Evolutionary conservation across 1,284 basidiomycete genomes (phyloP).

Genomic region (Sutorius eximius): DNA sequence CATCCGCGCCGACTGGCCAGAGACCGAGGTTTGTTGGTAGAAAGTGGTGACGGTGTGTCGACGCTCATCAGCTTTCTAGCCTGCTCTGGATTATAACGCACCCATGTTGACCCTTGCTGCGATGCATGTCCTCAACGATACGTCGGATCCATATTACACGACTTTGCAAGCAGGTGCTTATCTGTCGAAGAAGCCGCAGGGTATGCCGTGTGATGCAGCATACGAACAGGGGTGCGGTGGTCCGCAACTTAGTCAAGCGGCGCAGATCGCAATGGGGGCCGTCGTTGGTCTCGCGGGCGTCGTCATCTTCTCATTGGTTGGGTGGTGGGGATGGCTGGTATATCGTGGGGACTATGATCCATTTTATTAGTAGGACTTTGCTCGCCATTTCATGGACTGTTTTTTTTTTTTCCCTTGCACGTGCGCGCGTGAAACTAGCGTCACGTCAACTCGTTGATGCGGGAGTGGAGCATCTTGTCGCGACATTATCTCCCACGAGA

Average conservation of each 20-base stretch:
- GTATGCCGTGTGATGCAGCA: slow-evolving; percentile 74
- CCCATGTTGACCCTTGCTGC: slow-evolving; percentile 82
- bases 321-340: slow-evolving; percentile 42
- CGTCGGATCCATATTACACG: slow-evolving; percentile 80
- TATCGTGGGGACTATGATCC: slow-evolving; percentile 27
- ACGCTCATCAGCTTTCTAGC: slow-evolving; percentile 40
- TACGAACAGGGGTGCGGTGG: slow-evolving; percentile 54
- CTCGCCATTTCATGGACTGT: neutral
- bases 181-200: slow-evolving; percentile 58
- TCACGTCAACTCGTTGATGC: neutral
- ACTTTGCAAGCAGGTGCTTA: slow-evolving; percentile 66
- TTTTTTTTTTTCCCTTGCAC: neutral
- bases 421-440: neutral
- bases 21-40: slow-evolving; percentile 60
- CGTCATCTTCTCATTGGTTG: slow-evolving; percentile 47
- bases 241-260: slow-evolving; percentile 54
- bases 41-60: neutral
- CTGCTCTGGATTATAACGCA: slow-evolving; percentile 82
- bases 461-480: neutral
- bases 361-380: slow-evolving; percentile 22
- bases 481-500: neutral
- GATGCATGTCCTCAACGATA: slow-evolving; percentile 64
- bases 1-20: slow-evolving; percentile 78
- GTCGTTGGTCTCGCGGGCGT: slow-evolving; percentile 63
- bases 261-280: slow-evolving; percentile 72